phyloP scores from a whole-genome alignment of 2,329 filamentous ascomycete genomes.

The Fusarium sp. region DNA sequence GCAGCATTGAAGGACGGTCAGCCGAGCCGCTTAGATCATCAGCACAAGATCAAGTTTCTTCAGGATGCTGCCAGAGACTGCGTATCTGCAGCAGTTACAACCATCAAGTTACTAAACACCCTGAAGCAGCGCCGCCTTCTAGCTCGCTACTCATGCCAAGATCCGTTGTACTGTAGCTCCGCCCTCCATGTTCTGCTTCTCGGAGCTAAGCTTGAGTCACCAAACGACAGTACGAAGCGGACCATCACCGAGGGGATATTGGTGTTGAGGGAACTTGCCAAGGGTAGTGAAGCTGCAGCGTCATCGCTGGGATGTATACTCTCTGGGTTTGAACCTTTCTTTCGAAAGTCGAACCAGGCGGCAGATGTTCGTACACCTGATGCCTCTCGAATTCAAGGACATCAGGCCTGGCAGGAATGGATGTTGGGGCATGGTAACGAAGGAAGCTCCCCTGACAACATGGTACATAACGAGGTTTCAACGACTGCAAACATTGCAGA shows the following conservation, averaged over 20 bases:
- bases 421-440: background rate
- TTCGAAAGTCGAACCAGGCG: background rate
- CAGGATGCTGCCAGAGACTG: constrained; percentile 11
- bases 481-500: background rate
- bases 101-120: background rate
- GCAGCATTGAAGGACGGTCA: background rate
- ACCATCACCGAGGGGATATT: background rate
- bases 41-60: constrained; percentile 4
- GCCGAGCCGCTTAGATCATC: background rate
- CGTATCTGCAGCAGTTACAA: constrained; percentile 2
- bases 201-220: background rate
- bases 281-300: background rate
- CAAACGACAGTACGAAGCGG: background rate
- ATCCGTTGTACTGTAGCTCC: background rate
- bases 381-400: background rate
- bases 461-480: background rate
- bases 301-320: background rate
- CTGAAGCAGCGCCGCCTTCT: background rate
- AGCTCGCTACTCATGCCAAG: background rate
- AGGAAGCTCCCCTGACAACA: background rate
- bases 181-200: background rate
- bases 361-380: background rate
- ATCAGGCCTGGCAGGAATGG: background rate
- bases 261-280: background rate
- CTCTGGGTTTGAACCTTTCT: constrained; percentile 1